Evolutionary conservation across 1,284 basidiomycete genomes (phyloP).

Genomic region (Tremellales sp.): DNA sequence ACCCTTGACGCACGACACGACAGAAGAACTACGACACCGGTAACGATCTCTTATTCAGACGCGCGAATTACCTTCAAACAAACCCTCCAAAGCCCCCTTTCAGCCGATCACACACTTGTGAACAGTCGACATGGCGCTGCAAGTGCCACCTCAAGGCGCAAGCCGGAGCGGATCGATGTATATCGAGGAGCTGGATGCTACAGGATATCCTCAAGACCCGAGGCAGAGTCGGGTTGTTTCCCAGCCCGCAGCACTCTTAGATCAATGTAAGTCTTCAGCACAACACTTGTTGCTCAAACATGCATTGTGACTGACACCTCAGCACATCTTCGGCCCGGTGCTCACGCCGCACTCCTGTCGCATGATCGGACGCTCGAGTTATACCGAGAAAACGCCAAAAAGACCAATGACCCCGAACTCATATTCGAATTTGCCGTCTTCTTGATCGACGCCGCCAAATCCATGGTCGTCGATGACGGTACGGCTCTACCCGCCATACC

Average conservation of each 20-base stretch:
- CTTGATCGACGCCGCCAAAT: constrained; percentile 94
- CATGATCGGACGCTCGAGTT: constrained; percentile 94
- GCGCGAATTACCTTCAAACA: too few species aligned
- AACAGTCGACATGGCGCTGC: background rate
- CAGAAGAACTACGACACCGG: too few species aligned
- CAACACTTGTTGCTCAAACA: too few species aligned
- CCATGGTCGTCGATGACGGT: constrained; percentile 50
- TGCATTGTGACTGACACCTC: background rate
- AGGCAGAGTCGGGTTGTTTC: constrained; percentile 26
- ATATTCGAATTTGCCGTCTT: constrained; percentile 99
- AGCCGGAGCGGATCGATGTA: constrained; percentile 8
- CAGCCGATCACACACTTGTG: too few species aligned
- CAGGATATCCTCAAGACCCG: constrained; percentile 10
- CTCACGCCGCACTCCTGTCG: constrained; percentile 83
- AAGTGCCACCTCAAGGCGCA: background rate
- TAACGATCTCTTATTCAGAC: too few species aligned
- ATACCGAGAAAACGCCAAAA: constrained; percentile 96
- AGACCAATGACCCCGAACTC: constrained; percentile 94
- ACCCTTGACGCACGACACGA: too few species aligned
- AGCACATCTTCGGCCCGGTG: constrained; percentile 86
- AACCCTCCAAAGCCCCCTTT: too few species aligned
- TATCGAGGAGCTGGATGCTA: constrained; percentile 16
- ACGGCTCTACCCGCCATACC: constrained; percentile 13
- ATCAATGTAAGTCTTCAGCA: constrained; percentile 46
- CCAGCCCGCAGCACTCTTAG: constrained; percentile 39